Evolutionary conservation across 176 grass and related monocot species (phyloP).

Genomic region (Aegilops tauschii): DNA sequence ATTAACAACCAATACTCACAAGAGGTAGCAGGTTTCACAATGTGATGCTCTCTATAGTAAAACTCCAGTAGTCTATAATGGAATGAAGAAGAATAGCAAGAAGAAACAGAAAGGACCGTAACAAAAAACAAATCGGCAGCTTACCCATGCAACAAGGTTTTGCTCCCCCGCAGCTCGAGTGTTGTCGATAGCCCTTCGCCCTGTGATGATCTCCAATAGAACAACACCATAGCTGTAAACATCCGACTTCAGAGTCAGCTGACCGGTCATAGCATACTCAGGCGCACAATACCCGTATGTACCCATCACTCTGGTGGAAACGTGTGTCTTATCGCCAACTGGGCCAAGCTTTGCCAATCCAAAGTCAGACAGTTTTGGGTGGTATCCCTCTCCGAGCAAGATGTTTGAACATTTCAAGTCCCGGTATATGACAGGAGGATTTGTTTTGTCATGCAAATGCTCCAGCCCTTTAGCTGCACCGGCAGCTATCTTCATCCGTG

Average conservation of each 20-base stretch:
- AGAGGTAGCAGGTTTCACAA: not conserved
- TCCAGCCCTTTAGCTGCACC: constrained; percentile 60
- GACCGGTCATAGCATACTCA: constrained; percentile 61
- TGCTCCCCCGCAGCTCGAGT: constrained; percentile 48
- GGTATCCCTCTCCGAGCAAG: constrained; percentile 48
- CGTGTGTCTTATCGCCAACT: constrained; percentile 57
- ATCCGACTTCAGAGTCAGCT: constrained; percentile 60
- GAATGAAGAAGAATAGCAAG: not conserved
- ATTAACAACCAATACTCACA: constrained; percentile 2
- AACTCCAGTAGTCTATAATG: not conserved
- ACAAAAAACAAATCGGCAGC: not conserved
- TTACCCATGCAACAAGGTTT: constrained; percentile 71
- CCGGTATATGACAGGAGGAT: constrained; percentile 66
- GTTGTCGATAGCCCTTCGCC: constrained; percentile 58
- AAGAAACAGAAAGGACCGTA: not conserved
- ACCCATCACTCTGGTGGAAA: constrained; percentile 70
- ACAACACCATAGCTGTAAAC: constrained; percentile 64
- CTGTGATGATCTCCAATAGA: constrained; percentile 54
- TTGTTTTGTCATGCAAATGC: constrained; percentile 57
- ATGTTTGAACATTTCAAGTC: constrained; percentile 71
- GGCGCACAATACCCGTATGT: constrained; percentile 70
- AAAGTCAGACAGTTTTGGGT: constrained; percentile 63
- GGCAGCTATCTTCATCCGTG: constrained; percentile 60
- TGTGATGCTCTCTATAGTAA: not conserved
- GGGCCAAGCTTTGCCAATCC: constrained; percentile 62